A percentile compares a stretch with the other conserved stretches of the same genome.
phyloP scores from a whole-genome alignment of 2,329 filamentous ascomycete genomes.

The Cordyceps javanica region DNA sequence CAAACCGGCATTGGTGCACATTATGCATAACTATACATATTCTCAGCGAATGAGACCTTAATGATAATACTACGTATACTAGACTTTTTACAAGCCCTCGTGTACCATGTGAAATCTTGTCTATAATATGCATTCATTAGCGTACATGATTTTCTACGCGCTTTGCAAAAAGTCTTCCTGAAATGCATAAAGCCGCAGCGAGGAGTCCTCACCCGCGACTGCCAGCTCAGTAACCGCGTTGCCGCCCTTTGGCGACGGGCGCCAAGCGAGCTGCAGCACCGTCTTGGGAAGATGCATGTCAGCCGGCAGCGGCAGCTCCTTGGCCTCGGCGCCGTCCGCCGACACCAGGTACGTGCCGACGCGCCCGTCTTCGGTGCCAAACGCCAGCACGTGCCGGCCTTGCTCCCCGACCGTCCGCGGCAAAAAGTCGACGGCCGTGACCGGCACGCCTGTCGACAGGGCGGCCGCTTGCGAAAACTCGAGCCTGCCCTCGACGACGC shows the following conservation, averaged over 20 bases:
- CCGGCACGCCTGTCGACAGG: slow-evolving; percentile 50
- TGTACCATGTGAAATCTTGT: neutral
- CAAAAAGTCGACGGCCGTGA: slow-evolving; percentile 67
- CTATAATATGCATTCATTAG: neutral
- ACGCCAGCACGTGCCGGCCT: slow-evolving; percentile 39
- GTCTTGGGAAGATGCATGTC: slow-evolving; percentile 54
- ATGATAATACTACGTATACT: slow-evolving; percentile 10
- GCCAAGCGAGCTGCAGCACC: slow-evolving; percentile 64
- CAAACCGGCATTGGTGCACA: neutral
- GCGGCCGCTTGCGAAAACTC: slow-evolving; percentile 47
- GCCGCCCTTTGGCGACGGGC: slow-evolving; percentile 36
- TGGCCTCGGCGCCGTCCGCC: slow-evolving; percentile 31
- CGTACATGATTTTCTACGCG: neutral
- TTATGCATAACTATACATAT: slow-evolving; percentile 7
- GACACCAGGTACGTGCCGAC: slow-evolving; percentile 39
- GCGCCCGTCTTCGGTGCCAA: slow-evolving; percentile 51
- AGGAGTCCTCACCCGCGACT: slow-evolving; percentile 55
- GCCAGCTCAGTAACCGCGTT: slow-evolving; percentile 37
- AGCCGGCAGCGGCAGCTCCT: slow-evolving; percentile 27
- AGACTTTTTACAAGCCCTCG: neutral
- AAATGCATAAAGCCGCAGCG: slow-evolving; percentile 51
- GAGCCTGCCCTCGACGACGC: slow-evolving; percentile 25
- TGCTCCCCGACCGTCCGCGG: slow-evolving; percentile 21
- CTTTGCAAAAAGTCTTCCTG: slow-evolving; percentile 20
- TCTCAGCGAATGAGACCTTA: slow-evolving; percentile 2